Evolutionary conservation across 2,329 filamentous ascomycete genomes (phyloP).

Genomic region (Diaporthe nobilis): DNA sequence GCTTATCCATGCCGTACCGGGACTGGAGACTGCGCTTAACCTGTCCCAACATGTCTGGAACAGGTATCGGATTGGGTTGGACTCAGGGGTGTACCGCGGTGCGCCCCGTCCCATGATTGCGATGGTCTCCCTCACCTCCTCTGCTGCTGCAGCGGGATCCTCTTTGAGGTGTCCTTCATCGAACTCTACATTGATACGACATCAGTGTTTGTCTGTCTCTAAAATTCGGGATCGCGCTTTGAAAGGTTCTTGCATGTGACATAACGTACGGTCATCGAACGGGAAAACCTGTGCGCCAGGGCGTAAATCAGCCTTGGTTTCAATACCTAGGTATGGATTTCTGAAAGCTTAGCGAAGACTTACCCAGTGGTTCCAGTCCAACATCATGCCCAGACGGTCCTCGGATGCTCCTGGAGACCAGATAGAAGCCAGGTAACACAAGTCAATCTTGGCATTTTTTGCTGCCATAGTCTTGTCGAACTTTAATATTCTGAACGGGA

Average conservation of each 20-base stretch:
- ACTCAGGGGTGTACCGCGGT: neutral
- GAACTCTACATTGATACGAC: neutral
- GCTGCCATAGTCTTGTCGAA: neutral
- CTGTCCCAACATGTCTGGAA: neutral
- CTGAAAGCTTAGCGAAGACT: neutral
- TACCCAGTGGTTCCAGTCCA: conserved; percentile 14
- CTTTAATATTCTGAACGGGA: neutral
- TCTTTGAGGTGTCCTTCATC: conserved; percentile 4
- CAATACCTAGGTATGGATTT: neutral
- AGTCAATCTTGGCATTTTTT: neutral
- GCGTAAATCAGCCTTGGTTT: neutral
- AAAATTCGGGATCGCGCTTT: neutral
- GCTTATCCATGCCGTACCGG: neutral
- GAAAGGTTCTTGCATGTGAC: neutral
- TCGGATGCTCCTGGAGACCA: conserved; percentile 3
- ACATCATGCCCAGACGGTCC: neutral
- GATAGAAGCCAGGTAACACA: neutral
- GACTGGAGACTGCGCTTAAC: neutral
- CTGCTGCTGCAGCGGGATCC: neutral
- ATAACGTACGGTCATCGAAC: neutral
- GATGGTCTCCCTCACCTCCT: neutral
- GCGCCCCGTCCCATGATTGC: neutral
- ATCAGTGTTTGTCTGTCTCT: neutral
- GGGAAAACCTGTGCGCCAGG: neutral
- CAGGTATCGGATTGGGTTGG: neutral